Conservation (phyloP, 495 filamentous ascomycete species). For the Aspergillus leporis region DNA sequence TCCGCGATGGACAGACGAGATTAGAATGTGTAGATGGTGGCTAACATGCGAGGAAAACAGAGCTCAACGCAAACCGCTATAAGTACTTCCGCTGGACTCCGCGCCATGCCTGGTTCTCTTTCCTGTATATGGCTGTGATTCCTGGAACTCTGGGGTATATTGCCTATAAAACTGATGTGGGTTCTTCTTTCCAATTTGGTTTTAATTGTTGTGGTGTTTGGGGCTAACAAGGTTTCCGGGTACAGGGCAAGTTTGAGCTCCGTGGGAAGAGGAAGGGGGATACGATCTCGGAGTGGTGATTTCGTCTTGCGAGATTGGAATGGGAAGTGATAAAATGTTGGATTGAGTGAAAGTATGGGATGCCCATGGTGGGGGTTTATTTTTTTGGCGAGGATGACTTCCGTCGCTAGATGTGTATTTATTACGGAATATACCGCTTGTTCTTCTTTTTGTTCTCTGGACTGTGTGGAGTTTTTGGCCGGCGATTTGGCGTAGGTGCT, state of each 20-base stretch:
- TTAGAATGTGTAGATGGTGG: background rate
- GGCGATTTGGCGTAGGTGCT: too few species aligned
- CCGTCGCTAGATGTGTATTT: conserved; percentile 36
- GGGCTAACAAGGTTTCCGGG: conserved; percentile 17
- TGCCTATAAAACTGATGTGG: conserved; percentile 79
- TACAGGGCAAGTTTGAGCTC: conserved; percentile 81
- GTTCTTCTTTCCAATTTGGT: conserved; percentile 38
- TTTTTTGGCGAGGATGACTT: background rate
- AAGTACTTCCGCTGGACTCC: conserved; percentile 94
- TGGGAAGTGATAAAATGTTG: background rate
- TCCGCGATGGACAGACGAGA: background rate
- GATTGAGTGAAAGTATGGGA: background rate
- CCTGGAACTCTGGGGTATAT: conserved; percentile 68
- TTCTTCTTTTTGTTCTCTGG: conserved; percentile 5
- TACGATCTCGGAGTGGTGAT: conserved; percentile 70
- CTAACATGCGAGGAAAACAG: conserved; percentile 48
- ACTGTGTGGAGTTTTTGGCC: background rate
- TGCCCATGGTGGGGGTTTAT: too few species aligned
- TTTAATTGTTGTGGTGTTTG: background rate
- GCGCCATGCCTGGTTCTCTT: conserved; percentile 73
- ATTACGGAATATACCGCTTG: conserved; percentile 44
- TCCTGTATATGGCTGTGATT: conserved; percentile 70
- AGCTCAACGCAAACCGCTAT: conserved; percentile 81
- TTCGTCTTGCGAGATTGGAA: background rate
- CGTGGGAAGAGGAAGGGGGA: conserved; percentile 88